phyloP scores from a whole-genome alignment of 371 early-diverging fungal species.

The Rhizopus microsporus region DNA sequence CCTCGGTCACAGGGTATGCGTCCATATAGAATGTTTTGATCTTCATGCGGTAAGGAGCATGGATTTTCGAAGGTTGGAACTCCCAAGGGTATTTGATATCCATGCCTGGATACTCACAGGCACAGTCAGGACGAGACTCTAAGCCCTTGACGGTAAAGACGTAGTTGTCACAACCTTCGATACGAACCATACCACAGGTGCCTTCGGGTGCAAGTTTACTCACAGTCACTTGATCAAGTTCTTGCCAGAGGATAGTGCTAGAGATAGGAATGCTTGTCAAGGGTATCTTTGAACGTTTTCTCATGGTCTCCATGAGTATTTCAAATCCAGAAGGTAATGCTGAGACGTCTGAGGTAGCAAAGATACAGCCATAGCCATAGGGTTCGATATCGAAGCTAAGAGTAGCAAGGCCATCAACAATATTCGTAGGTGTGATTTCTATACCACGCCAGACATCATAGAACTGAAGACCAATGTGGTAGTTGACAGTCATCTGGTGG shows the following conservation, averaged over 20 bases:
- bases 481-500: conserved; percentile 35
- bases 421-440: conserved; percentile 27
- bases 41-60: conserved; percentile 24
- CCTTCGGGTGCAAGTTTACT: conserved; percentile 13
- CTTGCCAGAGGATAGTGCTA: conserved; percentile 31
- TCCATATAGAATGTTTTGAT: conserved; percentile 34
- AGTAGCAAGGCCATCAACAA: conserved; percentile 37
- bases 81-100: conserved; percentile 37
- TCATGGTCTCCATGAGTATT: conserved; percentile 14
- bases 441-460: conserved; percentile 34
- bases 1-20: conserved; percentile 31
- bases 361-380: conserved; percentile 35
- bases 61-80: conserved; percentile 22
- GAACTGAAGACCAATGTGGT: conserved; percentile 34
- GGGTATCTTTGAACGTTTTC: conserved; percentile 13
- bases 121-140: conserved; percentile 8
- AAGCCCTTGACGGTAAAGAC: conserved; percentile 26
- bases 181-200: conserved; percentile 29
- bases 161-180: conserved; percentile 26
- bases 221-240: conserved; percentile 27
- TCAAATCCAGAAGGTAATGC: conserved; percentile 21
- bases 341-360: conserved; percentile 27
- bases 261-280: conserved; percentile 18
- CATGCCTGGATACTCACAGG: conserved; percentile 17
- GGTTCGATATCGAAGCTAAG: conserved; percentile 36